A percentile compares a stretch with the other conserved stretches of the same genome.
phyloP scores from a whole-genome alignment of 179 eudicot species.

The Amaranthus tricolor region DNA sequence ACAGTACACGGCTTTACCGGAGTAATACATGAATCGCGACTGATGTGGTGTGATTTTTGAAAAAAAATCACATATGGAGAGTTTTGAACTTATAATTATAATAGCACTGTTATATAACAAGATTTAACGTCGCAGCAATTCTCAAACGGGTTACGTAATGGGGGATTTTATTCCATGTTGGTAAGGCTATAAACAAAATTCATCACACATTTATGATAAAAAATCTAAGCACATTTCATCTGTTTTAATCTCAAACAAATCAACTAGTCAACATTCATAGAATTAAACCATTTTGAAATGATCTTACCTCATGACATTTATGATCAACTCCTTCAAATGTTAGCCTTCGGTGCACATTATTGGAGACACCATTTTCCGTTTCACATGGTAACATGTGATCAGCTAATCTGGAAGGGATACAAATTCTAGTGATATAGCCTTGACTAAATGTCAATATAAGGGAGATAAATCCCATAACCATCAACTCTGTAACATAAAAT shows the following conservation, averaged over 20 bases:
- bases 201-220: not conserved
- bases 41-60: too few species aligned
- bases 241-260: not conserved
- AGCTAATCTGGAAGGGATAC: constrained; percentile 52
- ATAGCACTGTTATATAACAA: too few species aligned
- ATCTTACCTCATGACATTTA: constrained; percentile 42
- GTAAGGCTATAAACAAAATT: not conserved
- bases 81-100: too few species aligned
- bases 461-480: constrained; percentile 90
- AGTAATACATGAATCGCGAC: too few species aligned
- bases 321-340: constrained; percentile 16
- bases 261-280: not conserved
- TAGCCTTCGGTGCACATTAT: constrained; percentile 33
- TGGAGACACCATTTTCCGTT: not conserved
- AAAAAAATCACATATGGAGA: too few species aligned
- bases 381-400: constrained; percentile 76
- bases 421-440: constrained; percentile 61
- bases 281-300: not conserved
- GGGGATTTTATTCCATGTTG: too few species aligned
- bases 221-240: not conserved
- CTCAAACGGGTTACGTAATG: too few species aligned
- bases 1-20: too few species aligned
- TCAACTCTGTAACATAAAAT: constrained; percentile 59
- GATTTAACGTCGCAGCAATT: too few species aligned
- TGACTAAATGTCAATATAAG: constrained; percentile 79